Conservation (phyloP, 208 protist genomes). For the Crithidia expoeki region DNA sequence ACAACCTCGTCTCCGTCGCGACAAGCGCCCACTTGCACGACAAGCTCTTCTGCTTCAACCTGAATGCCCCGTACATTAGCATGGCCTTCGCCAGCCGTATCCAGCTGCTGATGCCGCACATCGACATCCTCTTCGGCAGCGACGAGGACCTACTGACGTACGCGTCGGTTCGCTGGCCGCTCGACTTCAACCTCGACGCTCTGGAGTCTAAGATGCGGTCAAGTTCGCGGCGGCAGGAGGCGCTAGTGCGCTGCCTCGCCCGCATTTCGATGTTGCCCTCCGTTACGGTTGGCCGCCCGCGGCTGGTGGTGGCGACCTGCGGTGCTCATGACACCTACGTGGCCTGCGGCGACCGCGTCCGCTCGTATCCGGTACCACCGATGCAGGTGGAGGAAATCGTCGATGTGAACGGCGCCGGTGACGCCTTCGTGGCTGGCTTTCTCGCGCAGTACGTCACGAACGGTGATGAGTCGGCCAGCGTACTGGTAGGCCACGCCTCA, state of each 20-base stretch:
- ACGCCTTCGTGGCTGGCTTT: constrained; percentile 98
- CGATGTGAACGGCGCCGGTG: constrained; percentile 97
- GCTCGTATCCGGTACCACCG: constrained; percentile 41
- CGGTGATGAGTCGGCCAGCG: constrained; percentile 43
- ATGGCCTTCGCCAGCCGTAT: constrained; percentile 88
- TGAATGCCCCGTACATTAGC: constrained; percentile 95
- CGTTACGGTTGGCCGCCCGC: constrained; percentile 51
- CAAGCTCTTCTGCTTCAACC: constrained; percentile 95
- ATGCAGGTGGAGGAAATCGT: constrained; percentile 91
- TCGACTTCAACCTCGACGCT: constrained; percentile 43
- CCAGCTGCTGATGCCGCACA: constrained; percentile 85
- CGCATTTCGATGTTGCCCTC: constrained; percentile 70
- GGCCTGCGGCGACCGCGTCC: constrained; percentile 41
- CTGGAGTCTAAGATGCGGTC: constrained; percentile 10
- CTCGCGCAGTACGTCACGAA: constrained; percentile 76
- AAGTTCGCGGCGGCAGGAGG: constrained; percentile 20
- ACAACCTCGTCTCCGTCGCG: constrained; percentile 71
- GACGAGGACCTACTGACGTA: constrained; percentile 92
- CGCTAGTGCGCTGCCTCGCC: constrained; percentile 39
- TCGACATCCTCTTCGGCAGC: constrained; percentile 96
- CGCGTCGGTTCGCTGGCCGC: constrained; percentile 57
- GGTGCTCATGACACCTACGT: constrained; percentile 90
- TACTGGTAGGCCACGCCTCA: constrained; percentile 75
- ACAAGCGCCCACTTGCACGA: constrained; percentile 82
- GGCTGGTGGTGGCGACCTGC: constrained; percentile 94